Base-by-base conservation (phyloP, 768 basidiomycete genomes). In the Trametes elegans region DNA sequence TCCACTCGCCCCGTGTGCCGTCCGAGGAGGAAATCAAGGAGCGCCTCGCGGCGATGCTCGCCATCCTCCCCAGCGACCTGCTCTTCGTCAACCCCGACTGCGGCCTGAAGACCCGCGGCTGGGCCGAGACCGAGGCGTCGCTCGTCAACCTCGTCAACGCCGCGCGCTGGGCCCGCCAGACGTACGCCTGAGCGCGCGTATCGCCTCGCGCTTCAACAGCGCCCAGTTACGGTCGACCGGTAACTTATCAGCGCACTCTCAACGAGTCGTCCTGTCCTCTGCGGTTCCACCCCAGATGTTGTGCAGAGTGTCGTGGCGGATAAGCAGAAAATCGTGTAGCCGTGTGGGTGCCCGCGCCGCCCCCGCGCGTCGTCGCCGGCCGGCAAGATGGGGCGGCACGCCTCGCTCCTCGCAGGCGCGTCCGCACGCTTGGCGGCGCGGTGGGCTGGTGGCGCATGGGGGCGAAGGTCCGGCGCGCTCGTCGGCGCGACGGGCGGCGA, bases 1-100 rank as follows among this genome's bases (percentile, higher is more conserved):
- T 99, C 76, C 97, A 98, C 81, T 98, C 95, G 64, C 97, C 97
- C 60, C 94, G 97, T 84, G 91, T 99, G 60, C 97, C 97, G 40
- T 77, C 84, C 57, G 84, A 86, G 65, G 82, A 93, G 72, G 97
- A 99, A 79, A 94, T 98, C 77, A 88, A 86, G 78, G 88, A 95
- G 65, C 90, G 95, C 66, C 79, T 98, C 70, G 82, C 82, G 72
- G 73, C 84, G 62, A 93, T 96, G 83, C 83, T 92, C 64, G 76
- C 76, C 49, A 88, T 89, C 68, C 84, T 98, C 61, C 87, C 90
- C 55, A 79, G 81, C 66, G 80, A 87, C 55, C 81, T 94, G 53
- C 81, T 93, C 71, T 90, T 91, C 71, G 79, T 98, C 74, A 98
- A 98, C 81, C 96, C 96, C 55, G 96, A 98, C 72, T 98, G 96